These are phyloP conservation scores for Clonostachys byssicola DNA, from an alignment of 2,329 filamentous ascomycete species.

Conservation along the genomic window DNA sequence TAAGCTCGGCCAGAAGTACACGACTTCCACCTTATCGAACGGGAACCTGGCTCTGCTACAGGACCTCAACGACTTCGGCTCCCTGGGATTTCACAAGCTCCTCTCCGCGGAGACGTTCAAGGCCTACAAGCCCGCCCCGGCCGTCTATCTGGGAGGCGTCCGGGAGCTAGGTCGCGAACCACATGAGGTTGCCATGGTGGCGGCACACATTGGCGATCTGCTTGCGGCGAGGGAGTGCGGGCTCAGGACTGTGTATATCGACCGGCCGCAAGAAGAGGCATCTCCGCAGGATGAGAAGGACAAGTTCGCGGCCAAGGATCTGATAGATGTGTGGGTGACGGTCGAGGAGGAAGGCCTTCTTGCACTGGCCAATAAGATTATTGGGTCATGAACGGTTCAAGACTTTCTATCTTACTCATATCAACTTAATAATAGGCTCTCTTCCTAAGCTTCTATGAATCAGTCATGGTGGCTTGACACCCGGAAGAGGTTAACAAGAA, in stretches of 20 bases:
- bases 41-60: slow-evolving; percentile 64
- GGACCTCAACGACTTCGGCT: slow-evolving; percentile 57
- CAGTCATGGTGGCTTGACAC: no score
- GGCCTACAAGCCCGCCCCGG: slow-evolving; percentile 69
- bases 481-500: no score
- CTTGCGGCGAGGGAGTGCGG: slow-evolving; percentile 61
- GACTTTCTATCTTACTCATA: no score
- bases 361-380: slow-evolving; percentile 14
- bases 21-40: slow-evolving; percentile 69
- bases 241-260: slow-evolving; percentile 70
- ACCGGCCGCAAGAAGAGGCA: slow-evolving; percentile 62
- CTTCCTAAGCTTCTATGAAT: no score
- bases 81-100: slow-evolving; percentile 57
- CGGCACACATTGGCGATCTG: slow-evolving; percentile 69
- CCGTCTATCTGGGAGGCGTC: slow-evolving; percentile 66
- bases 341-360: slow-evolving; percentile 23
- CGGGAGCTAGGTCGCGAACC: slow-evolving; percentile 51
- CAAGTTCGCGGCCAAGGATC: slow-evolving; percentile 42
- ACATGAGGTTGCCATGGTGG: slow-evolving; percentile 69
- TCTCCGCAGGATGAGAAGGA: slow-evolving; percentile 46
- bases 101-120: slow-evolving; percentile 67
- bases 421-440: no score
- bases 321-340: slow-evolving; percentile 32
- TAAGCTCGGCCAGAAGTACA: slow-evolving; percentile 41
- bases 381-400: not conserved